phyloP scores from a whole-genome alignment of 2,329 filamentous ascomycete genomes.

The Calonectria ilicicola region DNA sequence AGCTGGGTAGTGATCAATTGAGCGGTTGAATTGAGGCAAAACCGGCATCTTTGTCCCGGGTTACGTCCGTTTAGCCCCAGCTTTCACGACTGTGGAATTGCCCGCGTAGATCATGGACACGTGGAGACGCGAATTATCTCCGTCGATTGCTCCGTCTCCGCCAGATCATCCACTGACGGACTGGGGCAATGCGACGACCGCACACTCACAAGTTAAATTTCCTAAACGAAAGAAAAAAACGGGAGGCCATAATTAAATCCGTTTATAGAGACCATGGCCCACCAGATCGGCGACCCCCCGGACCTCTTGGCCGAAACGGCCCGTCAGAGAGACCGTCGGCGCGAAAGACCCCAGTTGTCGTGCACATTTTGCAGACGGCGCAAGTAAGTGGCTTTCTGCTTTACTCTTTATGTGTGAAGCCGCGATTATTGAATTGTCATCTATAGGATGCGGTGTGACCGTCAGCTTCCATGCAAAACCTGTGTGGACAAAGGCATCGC shows the following conservation, averaged over 20 bases:
- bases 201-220: too few relatives aligned
- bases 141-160: background rate
- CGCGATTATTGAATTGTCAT: background rate
- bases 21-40: background rate
- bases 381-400: background rate
- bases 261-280: background rate
- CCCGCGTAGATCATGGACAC: background rate
- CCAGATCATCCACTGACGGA: background rate
- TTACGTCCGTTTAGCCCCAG: background rate
- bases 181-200: background rate
- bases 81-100: background rate
- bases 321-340: background rate
- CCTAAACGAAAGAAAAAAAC: too few relatives aligned
- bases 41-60: background rate
- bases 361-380: conserved; percentile 12
- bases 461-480: conserved; percentile 12
- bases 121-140: background rate
- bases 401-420: background rate
- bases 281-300: background rate
- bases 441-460: conserved; percentile 10
- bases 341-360: conserved; percentile 9
- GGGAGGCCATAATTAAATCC: background rate
- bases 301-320: background rate
- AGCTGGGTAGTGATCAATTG: background rate
- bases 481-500: background rate